phyloP scores from a whole-genome alignment of 805 yeast species.

The Lipomyces kockii region DNA sequence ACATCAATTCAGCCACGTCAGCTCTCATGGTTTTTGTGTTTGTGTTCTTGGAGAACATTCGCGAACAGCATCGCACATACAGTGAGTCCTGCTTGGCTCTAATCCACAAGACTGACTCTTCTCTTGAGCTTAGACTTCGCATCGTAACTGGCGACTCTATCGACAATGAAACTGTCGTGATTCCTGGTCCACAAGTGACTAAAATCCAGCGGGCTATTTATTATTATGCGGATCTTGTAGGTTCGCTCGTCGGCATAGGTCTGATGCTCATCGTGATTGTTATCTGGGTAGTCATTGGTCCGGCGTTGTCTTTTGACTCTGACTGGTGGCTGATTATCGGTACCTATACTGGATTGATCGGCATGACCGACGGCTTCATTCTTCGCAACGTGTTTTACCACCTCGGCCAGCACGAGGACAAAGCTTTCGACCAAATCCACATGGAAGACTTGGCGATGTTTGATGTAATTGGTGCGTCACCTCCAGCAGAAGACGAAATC shows the following conservation, averaged over 20 bases:
- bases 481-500: slow-evolving; percentile 26
- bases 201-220: slow-evolving; percentile 42
- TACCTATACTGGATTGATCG: slow-evolving; percentile 53
- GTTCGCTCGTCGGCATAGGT: slow-evolving; percentile 50
- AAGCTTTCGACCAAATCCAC: slow-evolving; percentile 45
- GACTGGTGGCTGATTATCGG: slow-evolving; percentile 56
- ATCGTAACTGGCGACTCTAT: slow-evolving; percentile 5
- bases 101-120: slow-evolving; percentile 7
- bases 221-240: slow-evolving; percentile 51
- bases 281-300: slow-evolving; percentile 50
- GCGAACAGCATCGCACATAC: slow-evolving; percentile 48
- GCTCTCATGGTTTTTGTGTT: slow-evolving; percentile 46
- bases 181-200: slow-evolving; percentile 32
- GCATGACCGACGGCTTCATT: slow-evolving; percentile 52
- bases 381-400: slow-evolving; percentile 48
- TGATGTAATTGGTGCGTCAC: neutral
- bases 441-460: slow-evolving; percentile 33
- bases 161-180: neutral
- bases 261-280: slow-evolving; percentile 47
- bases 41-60: slow-evolving; percentile 49
- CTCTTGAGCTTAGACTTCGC: slow-evolving; percentile 12
- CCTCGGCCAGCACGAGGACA: slow-evolving; percentile 39
- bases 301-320: slow-evolving; percentile 46
- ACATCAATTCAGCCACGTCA: slow-evolving; percentile 51
- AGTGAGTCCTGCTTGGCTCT: slow-evolving; percentile 42